A percentile compares a stretch with the other conserved stretches of the same genome.
These are phyloP conservation scores for Cyphellophora attinorum DNA, from an alignment of 2,329 filamentous ascomycete genomes.

Conservation along the genomic window DNA sequence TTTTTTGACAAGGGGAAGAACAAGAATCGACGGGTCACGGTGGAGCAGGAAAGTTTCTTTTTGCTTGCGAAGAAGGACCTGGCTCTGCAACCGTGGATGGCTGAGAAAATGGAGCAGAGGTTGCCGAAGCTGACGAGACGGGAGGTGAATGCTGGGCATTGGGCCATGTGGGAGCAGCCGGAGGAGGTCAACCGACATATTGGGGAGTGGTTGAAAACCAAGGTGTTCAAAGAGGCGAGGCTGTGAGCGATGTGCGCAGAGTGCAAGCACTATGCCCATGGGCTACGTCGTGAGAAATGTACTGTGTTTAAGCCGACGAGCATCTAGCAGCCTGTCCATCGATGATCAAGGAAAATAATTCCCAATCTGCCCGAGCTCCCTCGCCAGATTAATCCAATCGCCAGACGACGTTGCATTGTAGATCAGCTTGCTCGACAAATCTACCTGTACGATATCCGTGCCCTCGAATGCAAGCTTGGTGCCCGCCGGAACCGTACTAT, in stretches of 20 bases:
- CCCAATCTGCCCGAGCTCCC: too few relatives aligned
- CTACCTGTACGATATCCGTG: too few relatives aligned
- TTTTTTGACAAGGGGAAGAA: slow-evolving; percentile 11
- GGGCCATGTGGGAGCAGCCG: slow-evolving; percentile 69
- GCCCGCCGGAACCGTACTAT: too few relatives aligned
- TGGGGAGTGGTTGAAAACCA: slow-evolving; percentile 54
- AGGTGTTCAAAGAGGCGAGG: slow-evolving; percentile 35
- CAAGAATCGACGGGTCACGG: slow-evolving; percentile 1
- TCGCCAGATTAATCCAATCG: too few relatives aligned
- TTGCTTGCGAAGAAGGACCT: slow-evolving; percentile 61
- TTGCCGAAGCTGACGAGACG: slow-evolving; percentile 49
- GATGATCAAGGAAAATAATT: too few relatives aligned
- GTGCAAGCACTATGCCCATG: too few relatives aligned
- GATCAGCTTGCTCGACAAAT: too few relatives aligned
- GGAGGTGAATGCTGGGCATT: slow-evolving; percentile 66
- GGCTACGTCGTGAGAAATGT: too few relatives aligned
- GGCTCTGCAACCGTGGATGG: slow-evolving; percentile 64
- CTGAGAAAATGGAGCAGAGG: slow-evolving; percentile 56
- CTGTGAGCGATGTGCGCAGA: neutral
- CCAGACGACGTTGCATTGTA: too few relatives aligned
- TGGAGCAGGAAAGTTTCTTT: slow-evolving; percentile 48
- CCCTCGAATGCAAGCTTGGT: too few relatives aligned
- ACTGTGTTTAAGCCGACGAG: too few relatives aligned
- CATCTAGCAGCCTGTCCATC: too few relatives aligned
- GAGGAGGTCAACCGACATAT: slow-evolving; percentile 62